Evolutionary conservation across 768 basidiomycete species (phyloP).

Genomic region (Serendipita vermifera): DNA sequence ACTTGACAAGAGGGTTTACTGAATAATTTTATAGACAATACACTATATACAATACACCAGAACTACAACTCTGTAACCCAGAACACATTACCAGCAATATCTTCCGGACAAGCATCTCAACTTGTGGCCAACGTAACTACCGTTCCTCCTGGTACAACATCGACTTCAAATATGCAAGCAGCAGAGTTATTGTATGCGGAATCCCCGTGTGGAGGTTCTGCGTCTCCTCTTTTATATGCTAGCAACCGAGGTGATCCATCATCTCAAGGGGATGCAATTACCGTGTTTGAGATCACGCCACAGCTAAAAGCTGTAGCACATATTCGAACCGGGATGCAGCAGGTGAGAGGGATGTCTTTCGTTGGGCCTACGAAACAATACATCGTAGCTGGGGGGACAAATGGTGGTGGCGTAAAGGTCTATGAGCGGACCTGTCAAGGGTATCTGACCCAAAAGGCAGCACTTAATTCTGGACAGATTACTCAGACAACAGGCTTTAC

Average conservation of each 20-base stretch:
- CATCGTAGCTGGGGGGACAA: conserved; percentile 15
- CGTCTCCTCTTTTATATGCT: conserved; percentile 13
- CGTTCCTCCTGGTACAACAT: conserved; percentile 11
- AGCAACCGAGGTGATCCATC: conserved; percentile 14
- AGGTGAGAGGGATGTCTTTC: conserved; percentile 15
- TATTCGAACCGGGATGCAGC: conserved; percentile 14
- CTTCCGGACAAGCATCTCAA: background rate
- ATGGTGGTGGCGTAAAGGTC: conserved; percentile 15
- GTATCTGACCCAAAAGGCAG: conserved; percentile 6
- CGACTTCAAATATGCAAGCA: background rate
- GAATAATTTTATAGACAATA: conserved; percentile 8
- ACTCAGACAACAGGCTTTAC: conserved; percentile 7
- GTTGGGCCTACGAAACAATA: conserved; percentile 15
- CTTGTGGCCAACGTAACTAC: conserved; percentile 12
- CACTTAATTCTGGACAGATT: conserved; percentile 4
- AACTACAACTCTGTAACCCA: conserved; percentile 16
- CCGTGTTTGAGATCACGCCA: conserved; percentile 13
- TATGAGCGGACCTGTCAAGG: conserved; percentile 6
- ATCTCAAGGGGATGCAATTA: conserved; percentile 14
- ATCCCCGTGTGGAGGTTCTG: background rate
- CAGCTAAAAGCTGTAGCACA: conserved; percentile 13
- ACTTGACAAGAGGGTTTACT: background rate
- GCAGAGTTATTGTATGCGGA: conserved; percentile 1
- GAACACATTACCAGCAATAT: conserved; percentile 14
- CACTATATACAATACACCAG: conserved; percentile 16